Evolutionary conservation across 805 yeast genomes (phyloP).

Genomic region (Teunomyces panamensis): DNA sequence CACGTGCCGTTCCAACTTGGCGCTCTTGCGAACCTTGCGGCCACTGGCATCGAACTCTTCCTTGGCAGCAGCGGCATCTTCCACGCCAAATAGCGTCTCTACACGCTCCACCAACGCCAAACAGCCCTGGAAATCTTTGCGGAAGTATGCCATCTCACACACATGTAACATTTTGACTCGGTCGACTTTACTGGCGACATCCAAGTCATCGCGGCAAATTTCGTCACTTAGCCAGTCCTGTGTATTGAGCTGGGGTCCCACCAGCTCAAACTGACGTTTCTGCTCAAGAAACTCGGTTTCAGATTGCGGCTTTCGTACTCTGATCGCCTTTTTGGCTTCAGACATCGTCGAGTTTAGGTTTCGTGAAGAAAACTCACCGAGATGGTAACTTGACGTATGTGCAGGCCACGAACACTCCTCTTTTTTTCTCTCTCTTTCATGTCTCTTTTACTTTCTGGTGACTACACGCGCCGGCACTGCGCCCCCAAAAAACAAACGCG

Average conservation of each 20-base stretch:
- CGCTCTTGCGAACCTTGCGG: constrained; percentile 21
- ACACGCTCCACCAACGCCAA: constrained; percentile 26
- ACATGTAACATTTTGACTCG: constrained; percentile 55
- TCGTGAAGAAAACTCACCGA: neutral
- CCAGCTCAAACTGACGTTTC: constrained; percentile 41
- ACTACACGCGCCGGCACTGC: too few species aligned
- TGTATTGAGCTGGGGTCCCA: constrained; percentile 60
- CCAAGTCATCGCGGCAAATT: constrained; percentile 22
- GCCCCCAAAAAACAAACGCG: too few species aligned
- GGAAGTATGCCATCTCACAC: constrained; percentile 61
- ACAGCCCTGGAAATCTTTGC: constrained; percentile 51
- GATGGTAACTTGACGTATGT: neutral
- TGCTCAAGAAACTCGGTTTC: constrained; percentile 61
- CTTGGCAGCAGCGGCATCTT: constrained; percentile 14
- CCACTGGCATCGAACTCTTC: constrained; percentile 12
- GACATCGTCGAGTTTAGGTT: neutral
- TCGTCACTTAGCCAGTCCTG: constrained; percentile 39
- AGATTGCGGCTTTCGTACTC: constrained; percentile 63
- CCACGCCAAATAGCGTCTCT: constrained; percentile 27
- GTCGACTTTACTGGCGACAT: constrained; percentile 45
- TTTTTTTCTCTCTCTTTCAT: too few species aligned
- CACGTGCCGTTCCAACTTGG: constrained; percentile 47
- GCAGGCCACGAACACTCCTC: too few species aligned
- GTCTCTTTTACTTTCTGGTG: too few species aligned
- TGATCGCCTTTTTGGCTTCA: constrained; percentile 1